These are phyloP conservation scores for Phytophthora chlamydospora DNA, from an alignment of 352 stramenopile species.

Conservation along the genomic window DNA sequence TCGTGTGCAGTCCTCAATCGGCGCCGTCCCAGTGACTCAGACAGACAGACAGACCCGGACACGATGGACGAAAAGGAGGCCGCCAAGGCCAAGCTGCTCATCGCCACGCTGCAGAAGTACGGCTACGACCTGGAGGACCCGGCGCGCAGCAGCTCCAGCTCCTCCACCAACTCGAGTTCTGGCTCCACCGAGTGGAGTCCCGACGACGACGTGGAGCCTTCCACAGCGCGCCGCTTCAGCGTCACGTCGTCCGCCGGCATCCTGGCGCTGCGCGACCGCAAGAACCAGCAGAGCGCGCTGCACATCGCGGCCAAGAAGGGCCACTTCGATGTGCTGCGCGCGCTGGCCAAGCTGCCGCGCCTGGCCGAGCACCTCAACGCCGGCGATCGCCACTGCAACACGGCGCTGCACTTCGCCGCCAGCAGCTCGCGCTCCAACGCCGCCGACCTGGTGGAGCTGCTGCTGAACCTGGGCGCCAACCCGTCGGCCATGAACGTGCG, in stretches of 20 bases:
- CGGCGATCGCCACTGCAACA: slow-evolving; percentile 81
- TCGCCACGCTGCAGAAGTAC: slow-evolving; percentile 85
- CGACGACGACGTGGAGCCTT: slow-evolving; percentile 35
- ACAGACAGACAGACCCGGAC: slow-evolving; percentile 14
- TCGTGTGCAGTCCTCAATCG: slow-evolving; percentile 25
- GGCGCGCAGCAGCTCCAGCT: slow-evolving; percentile 26
- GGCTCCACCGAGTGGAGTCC: slow-evolving; percentile 45
- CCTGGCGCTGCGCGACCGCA: slow-evolving; percentile 76
- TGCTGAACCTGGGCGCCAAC: slow-evolving; percentile 72
- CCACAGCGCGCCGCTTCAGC: slow-evolving; percentile 30
- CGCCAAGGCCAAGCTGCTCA: slow-evolving; percentile 70
- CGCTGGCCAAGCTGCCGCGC: slow-evolving; percentile 79
- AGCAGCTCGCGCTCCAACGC: slow-evolving; percentile 63
- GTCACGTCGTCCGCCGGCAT: slow-evolving; percentile 60
- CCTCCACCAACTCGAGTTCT: slow-evolving; percentile 39
- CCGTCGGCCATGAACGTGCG: slow-evolving; percentile 74
- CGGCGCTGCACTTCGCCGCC: slow-evolving; percentile 82
- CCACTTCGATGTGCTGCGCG: slow-evolving; percentile 79
- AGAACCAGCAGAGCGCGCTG: slow-evolving; percentile 86
- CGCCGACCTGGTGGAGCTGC: slow-evolving; percentile 69
- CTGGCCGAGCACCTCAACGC: slow-evolving; percentile 76
- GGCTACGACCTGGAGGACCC: slow-evolving; percentile 76
- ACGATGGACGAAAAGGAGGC: slow-evolving; percentile 56
- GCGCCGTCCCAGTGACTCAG: not conserved
- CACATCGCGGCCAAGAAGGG: slow-evolving; percentile 87